phyloP scores from a whole-genome alignment of 257 asterid genomes.

The Cruciata laevipes region DNA sequence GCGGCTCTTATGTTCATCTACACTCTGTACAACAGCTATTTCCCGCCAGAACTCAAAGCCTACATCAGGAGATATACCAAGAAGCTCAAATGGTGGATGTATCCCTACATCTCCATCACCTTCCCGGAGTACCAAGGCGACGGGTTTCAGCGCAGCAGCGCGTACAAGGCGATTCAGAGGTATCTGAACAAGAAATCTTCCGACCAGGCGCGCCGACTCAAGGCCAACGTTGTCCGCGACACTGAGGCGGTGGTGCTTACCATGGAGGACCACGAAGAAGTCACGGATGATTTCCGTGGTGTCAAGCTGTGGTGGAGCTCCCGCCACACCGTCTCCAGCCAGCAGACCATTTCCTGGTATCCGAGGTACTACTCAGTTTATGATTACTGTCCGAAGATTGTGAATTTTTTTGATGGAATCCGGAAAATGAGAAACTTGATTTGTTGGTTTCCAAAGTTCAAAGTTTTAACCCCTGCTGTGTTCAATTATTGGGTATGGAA shows the following conservation, averaged over 20 bases:
- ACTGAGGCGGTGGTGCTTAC: not conserved
- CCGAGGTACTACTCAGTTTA: not conserved
- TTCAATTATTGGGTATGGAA: too few relatives aligned
- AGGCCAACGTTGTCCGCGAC: not conserved
- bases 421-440: too few relatives aligned
- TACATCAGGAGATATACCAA: not conserved
- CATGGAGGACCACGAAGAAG: not conserved
- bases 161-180: not conserved
- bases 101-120: not conserved
- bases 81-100: not conserved
- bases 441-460: too few relatives aligned
- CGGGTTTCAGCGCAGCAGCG: not conserved
- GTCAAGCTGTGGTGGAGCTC: not conserved
- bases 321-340: not conserved
- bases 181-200: not conserved
- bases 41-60: not conserved
- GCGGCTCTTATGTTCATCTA: not conserved
- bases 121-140: not conserved
- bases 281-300: not conserved
- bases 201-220: not conserved
- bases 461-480: too few relatives aligned
- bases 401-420: too few relatives aligned
- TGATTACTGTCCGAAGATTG: too few relatives aligned
- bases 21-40: not conserved
- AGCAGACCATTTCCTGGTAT: not conserved